Conservation (phyloP, 495 filamentous ascomycete species). For the Evernia prunastri region DNA sequence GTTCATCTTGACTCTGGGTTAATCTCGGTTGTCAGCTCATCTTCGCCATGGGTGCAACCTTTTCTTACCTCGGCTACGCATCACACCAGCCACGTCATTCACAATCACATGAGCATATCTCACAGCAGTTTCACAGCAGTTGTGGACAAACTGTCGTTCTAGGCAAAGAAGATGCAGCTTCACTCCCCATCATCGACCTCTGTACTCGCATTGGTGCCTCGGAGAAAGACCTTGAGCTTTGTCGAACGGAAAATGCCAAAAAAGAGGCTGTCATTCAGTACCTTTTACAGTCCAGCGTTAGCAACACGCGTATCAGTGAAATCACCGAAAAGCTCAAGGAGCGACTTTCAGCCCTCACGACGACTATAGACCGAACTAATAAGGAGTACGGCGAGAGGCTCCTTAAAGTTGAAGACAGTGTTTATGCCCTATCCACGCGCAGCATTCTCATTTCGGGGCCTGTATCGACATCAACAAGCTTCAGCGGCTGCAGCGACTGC, state of each 20-base stretch:
- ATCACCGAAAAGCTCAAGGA: background rate
- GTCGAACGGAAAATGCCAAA: background rate
- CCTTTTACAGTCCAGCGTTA: background rate
- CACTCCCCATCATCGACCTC: background rate
- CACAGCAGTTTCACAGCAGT: background rate
- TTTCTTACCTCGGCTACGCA: background rate
- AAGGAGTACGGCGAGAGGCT: slow-evolving; percentile 7
- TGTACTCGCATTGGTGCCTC: background rate
- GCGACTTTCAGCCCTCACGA: background rate
- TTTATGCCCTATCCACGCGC: background rate
- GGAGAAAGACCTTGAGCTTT: slow-evolving; percentile 6
- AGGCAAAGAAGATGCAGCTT: background rate
- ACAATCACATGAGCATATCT: background rate
- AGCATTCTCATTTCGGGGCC: background rate
- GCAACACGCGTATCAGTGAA: background rate
- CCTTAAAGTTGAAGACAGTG: background rate
- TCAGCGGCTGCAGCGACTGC: background rate
- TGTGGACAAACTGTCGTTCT: background rate
- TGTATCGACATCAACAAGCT: background rate
- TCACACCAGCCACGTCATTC: background rate
- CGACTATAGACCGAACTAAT: background rate
- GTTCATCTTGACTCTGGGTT: background rate
- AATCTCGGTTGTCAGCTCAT: background rate
- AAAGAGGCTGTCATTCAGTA: slow-evolving; percentile 1
- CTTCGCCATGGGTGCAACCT: slow-evolving; percentile 1